A percentile compares a stretch with the other conserved stretches of the same genome.
Conservation (phyloP, 2,329 filamentous ascomycete species). For the Onygena corvina region DNA sequence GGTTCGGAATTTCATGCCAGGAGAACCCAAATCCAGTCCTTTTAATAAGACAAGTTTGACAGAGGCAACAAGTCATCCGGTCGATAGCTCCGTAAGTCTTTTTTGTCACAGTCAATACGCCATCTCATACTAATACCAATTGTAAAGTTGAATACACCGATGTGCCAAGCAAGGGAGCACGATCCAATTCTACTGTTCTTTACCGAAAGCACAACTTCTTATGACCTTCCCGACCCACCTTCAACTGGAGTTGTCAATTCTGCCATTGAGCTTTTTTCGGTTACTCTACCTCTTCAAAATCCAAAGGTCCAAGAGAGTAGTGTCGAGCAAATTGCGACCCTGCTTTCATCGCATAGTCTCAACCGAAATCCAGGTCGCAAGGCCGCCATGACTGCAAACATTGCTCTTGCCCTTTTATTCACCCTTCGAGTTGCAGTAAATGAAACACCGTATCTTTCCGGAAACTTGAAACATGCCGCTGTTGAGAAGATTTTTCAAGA, state of each 20-base stretch:
- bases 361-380: slow-evolving; percentile 79
- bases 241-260: slow-evolving; percentile 90
- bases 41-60: slow-evolving; percentile 12
- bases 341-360: slow-evolving; percentile 65
- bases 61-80: slow-evolving; percentile 28
- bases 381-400: slow-evolving; percentile 81
- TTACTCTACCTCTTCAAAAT: slow-evolving; percentile 77
- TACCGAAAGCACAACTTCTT: slow-evolving; percentile 36
- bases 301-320: slow-evolving; percentile 92
- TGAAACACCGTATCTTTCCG: slow-evolving; percentile 60
- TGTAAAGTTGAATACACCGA: slow-evolving; percentile 46
- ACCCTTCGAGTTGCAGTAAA: slow-evolving; percentile 73
- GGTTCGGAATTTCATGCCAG: slow-evolving; percentile 52
- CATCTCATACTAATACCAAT: too few relatives aligned
- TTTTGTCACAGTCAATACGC: too few relatives aligned
- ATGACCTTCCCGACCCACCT: slow-evolving; percentile 58
- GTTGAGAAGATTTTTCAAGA: slow-evolving; percentile 61
- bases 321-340: slow-evolving; percentile 82
- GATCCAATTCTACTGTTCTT: slow-evolving; percentile 72
- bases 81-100: slow-evolving; percentile 34
- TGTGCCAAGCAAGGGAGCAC: slow-evolving; percentile 76
- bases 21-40: not conserved
- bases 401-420: slow-evolving; percentile 67
- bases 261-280: slow-evolving; percentile 84
- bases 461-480: slow-evolving; percentile 59